Conservation (phyloP, 106 monocot species). For the Hemerocallis citrina region DNA sequence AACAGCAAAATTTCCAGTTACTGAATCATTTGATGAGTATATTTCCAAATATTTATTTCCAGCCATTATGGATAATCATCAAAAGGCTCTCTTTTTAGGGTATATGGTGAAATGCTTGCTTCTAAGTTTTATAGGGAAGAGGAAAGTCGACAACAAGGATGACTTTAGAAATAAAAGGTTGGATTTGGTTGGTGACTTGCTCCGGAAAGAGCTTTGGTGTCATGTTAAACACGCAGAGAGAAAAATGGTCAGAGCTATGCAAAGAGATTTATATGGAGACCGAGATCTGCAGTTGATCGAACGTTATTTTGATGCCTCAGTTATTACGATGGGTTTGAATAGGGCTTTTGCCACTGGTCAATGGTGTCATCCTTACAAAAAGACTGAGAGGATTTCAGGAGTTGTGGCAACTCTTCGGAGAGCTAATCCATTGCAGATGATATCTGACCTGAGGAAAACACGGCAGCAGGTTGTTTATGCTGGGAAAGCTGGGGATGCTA, state of each 20-base stretch:
- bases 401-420: constrained; percentile 81
- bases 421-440: constrained; percentile 81
- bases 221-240: constrained; percentile 80
- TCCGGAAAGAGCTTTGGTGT: constrained; percentile 53
- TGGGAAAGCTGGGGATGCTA: constrained; percentile 91
- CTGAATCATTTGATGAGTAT: constrained; percentile 71
- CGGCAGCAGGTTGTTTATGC: constrained; percentile 80
- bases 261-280: constrained; percentile 73
- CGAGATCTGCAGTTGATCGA: constrained; percentile 50
- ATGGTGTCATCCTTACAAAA: constrained; percentile 86
- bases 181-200: constrained; percentile 69
- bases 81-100: constrained; percentile 76
- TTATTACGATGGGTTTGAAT: constrained; percentile 77
- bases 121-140: constrained; percentile 53
- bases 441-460: constrained; percentile 79
- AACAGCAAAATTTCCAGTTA: constrained; percentile 67
- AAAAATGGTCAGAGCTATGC: constrained; percentile 73
- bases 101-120: constrained; percentile 87
- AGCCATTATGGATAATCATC: constrained; percentile 32
- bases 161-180: constrained; percentile 97
- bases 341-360: constrained; percentile 81
- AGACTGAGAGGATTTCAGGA: constrained; percentile 56
- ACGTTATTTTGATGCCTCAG: constrained; percentile 69
- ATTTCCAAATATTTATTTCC: constrained; percentile 66
- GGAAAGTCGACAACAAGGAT: constrained; percentile 77